Percentiles rank a stretch among this genome's conserved stretches.
phyloP scores from a whole-genome alignment of 192 early-diverging fungal genomes.

The Entophlyctis luteolus region DNA sequence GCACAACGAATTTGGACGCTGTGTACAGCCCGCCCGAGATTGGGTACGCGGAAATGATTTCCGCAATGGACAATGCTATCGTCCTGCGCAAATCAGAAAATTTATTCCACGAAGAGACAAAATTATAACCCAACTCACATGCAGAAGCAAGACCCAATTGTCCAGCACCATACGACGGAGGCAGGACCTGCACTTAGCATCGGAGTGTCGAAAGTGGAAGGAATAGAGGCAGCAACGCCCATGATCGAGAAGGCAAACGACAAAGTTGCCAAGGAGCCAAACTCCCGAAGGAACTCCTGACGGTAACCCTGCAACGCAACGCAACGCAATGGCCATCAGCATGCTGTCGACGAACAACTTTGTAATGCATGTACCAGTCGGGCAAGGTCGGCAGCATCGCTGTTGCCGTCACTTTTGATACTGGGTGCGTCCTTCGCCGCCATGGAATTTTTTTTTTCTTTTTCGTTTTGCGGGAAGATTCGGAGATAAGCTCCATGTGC shows the following conservation, averaged over 20 bases:
- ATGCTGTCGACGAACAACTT: too few species aligned
- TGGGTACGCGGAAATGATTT: conserved; percentile 21
- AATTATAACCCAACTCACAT: not conserved
- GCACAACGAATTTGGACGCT: conserved; percentile 5
- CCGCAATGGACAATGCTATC: conserved; percentile 18
- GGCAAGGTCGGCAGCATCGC: too few species aligned
- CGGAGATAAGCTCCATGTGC: too few species aligned
- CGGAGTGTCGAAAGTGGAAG: conserved; percentile 16
- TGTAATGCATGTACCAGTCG: too few species aligned
- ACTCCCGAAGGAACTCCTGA: conserved; percentile 20
- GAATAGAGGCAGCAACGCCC: conserved; percentile 23
- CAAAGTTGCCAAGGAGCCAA: conserved; percentile 11
- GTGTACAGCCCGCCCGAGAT: conserved; percentile 11
- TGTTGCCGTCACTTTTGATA: too few species aligned
- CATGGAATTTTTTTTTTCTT: too few species aligned
- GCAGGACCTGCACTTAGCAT: conserved; percentile 12
- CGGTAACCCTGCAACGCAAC: conserved; percentile 7
- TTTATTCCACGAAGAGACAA: not conserved
- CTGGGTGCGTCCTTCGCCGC: too few species aligned
- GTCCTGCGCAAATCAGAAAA: not conserved
- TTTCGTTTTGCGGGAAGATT: too few species aligned
- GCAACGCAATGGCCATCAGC: too few species aligned
- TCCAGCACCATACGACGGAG: conserved; percentile 10
- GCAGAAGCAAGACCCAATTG: conserved; percentile 18
- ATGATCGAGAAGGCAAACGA: conserved; percentile 25